These are phyloP conservation scores for Rhododendron molle DNA, from an alignment of 148 eudicot genomes.

Conservation along the genomic window DNA sequence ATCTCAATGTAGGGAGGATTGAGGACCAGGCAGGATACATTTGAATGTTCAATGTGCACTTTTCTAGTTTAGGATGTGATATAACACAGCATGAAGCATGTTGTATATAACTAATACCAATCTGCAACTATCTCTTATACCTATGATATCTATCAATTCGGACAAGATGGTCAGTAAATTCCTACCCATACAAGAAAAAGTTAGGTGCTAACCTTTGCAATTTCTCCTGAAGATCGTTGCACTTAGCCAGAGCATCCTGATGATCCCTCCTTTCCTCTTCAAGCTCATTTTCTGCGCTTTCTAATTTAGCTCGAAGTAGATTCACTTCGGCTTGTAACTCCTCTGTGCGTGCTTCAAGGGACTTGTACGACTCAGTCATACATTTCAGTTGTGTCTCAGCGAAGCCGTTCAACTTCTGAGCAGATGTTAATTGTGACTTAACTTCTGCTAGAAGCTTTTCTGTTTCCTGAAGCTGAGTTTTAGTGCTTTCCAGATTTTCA, in stretches of 20 bases:
- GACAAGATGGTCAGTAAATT: not conserved
- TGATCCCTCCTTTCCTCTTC: conserved; percentile 56
- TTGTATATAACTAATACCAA: not conserved
- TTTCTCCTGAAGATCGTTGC: conserved; percentile 77
- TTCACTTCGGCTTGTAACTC: conserved; percentile 66
- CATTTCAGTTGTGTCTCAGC: conserved; percentile 97
- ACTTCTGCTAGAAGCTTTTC: conserved; percentile 66
- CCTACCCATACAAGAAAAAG: not conserved
- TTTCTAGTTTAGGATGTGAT: not conserved
- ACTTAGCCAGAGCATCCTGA: conserved; percentile 58
- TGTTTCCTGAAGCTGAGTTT: conserved; percentile 55
- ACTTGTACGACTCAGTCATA: conserved; percentile 90
- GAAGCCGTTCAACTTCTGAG: conserved; percentile 67
- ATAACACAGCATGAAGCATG: not conserved
- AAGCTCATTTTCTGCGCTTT: conserved; percentile 58
- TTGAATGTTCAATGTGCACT: not conserved
- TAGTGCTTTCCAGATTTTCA: conserved; percentile 56
- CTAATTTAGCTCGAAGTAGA: conserved; percentile 44
- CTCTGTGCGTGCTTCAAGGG: conserved; percentile 75
- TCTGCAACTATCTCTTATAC: not conserved
- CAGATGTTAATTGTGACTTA: conserved; percentile 60
- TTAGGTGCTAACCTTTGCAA: conserved; percentile 58
- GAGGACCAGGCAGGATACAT: not conserved
- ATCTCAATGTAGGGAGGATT: not conserved
- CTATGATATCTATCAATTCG: not conserved